Evolutionary conservation across 495 filamentous ascomycete genomes (phyloP).

Genomic region (Cudoniella acicularis): DNA sequence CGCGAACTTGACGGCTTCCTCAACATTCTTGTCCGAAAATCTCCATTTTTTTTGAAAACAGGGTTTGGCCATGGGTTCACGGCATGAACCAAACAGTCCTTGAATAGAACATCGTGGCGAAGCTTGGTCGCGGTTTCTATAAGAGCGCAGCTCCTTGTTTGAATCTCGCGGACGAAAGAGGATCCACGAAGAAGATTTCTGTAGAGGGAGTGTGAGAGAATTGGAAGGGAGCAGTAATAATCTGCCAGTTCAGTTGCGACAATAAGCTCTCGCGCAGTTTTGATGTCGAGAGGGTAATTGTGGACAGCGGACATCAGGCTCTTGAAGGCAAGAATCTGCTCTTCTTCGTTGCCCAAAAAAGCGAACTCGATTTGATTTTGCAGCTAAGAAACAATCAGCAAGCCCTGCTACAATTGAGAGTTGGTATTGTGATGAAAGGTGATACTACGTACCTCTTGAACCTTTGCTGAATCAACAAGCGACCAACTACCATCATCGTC

Average conservation of each 20-base stretch:
- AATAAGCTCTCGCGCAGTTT: background rate
- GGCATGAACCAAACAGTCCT: background rate
- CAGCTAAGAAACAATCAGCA: no score
- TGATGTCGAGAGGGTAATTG: background rate
- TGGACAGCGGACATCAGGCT: background rate
- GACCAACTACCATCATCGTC: background rate
- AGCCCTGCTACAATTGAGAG: no score
- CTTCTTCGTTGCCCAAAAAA: background rate
- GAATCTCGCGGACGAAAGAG: no score
- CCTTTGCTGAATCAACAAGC: background rate
- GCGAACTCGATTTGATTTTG: background rate
- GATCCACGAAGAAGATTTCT: no score
- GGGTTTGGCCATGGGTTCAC: background rate
- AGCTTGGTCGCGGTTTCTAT: background rate
- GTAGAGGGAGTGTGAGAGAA: slow-evolving; percentile 1
- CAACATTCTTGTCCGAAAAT: background rate
- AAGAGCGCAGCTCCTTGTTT: no score
- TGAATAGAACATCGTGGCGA: background rate
- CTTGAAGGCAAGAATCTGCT: background rate
- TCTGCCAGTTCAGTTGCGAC: background rate
- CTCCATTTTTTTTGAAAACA: background rate
- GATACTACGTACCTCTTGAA: no score
- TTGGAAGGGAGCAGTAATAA: slow-evolving; percentile 4
- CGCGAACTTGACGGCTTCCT: background rate
- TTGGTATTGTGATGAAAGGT: no score